Conservation (phyloP, 1,139 yeast species). For the Taphrina flavorubra region DNA sequence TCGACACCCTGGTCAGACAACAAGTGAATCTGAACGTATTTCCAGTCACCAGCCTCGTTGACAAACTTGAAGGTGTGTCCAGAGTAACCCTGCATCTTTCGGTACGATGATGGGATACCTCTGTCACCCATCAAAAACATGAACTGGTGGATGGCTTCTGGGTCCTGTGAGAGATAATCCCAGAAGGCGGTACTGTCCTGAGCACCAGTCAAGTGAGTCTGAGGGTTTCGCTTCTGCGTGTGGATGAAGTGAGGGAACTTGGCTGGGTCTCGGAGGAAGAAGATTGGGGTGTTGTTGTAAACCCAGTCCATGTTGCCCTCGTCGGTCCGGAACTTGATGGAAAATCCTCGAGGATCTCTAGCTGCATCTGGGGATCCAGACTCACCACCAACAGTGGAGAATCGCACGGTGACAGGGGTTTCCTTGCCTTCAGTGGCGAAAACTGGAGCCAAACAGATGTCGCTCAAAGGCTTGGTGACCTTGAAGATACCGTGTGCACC, state of each 20-base stretch:
- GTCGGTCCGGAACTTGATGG: constrained; percentile 81
- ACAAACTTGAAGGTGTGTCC: constrained; percentile 71
- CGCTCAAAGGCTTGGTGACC: constrained; percentile 81
- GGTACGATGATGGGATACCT: constrained; percentile 70
- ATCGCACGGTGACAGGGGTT: constrained; percentile 74
- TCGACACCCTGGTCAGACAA: constrained; percentile 67
- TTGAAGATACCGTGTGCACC: constrained; percentile 84
- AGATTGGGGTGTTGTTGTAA: constrained; percentile 86
- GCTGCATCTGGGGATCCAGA: constrained; percentile 82
- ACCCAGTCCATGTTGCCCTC: constrained; percentile 90
- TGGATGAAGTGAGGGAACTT: constrained; percentile 89
- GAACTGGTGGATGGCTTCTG: constrained; percentile 68
- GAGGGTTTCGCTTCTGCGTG: constrained; percentile 85
- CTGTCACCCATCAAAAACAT: constrained; percentile 71
- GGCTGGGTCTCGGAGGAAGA: constrained; percentile 83
- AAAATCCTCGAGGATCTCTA: constrained; percentile 88
- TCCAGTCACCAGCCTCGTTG: constrained; percentile 66
- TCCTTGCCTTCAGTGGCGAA: constrained; percentile 75
- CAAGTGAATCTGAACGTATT: constrained; percentile 71
- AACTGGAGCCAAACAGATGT: constrained; percentile 72
- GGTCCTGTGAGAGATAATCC: constrained; percentile 71
- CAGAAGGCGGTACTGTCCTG: constrained; percentile 74
- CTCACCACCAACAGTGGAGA: constrained; percentile 91
- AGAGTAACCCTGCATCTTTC: constrained; percentile 75
- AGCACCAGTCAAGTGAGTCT: constrained; percentile 63